A percentile compares a stretch with the other conserved stretches of the same genome.
phyloP scores from a whole-genome alignment of 805 yeast genomes.

The Lipomyces mesembrius region DNA sequence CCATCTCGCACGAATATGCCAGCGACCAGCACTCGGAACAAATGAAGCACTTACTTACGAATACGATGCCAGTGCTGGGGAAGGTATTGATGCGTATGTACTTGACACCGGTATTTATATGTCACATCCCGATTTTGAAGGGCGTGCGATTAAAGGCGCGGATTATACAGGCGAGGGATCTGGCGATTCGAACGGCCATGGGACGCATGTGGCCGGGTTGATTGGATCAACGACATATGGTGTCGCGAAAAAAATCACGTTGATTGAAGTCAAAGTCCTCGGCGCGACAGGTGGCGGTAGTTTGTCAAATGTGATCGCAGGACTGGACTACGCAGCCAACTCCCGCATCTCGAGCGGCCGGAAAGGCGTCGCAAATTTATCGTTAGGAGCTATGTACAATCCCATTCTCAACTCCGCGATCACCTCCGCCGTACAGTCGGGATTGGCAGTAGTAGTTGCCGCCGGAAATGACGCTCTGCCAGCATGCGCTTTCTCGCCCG shows the following conservation, averaged over 20 bases:
- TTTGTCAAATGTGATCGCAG: slow-evolving; percentile 47
- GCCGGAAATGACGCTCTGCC: slow-evolving; percentile 83
- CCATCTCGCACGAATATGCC: slow-evolving; percentile 45
- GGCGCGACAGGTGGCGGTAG: slow-evolving; percentile 70
- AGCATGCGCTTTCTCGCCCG: slow-evolving; percentile 87
- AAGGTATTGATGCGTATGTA: slow-evolving; percentile 70
- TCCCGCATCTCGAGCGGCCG: slow-evolving; percentile 40
- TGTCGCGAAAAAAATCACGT: slow-evolving; percentile 69
- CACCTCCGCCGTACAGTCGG: slow-evolving; percentile 72
- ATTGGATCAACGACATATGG: slow-evolving; percentile 81
- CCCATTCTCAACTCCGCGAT: slow-evolving; percentile 73
- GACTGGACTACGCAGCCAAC: slow-evolving; percentile 47
- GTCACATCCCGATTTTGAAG: slow-evolving; percentile 53
- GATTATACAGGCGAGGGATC: slow-evolving; percentile 55
- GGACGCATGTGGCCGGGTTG: slow-evolving; percentile 94
- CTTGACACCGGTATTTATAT: slow-evolving; percentile 75
- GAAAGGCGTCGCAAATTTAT: slow-evolving; percentile 74
- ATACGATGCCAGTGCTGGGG: slow-evolving; percentile 51
- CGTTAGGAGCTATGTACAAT: slow-evolving; percentile 76
- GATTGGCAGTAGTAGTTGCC: slow-evolving; percentile 60
- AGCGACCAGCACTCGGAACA: slow-evolving; percentile 42
- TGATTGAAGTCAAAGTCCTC: slow-evolving; percentile 77
- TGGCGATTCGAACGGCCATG: slow-evolving; percentile 85
- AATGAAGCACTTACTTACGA: slow-evolving; percentile 49
- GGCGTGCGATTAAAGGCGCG: slow-evolving; percentile 50